Base-by-base conservation (phyloP, 352 stramenopile genomes). In the Saprolegnia diclina region DNA sequence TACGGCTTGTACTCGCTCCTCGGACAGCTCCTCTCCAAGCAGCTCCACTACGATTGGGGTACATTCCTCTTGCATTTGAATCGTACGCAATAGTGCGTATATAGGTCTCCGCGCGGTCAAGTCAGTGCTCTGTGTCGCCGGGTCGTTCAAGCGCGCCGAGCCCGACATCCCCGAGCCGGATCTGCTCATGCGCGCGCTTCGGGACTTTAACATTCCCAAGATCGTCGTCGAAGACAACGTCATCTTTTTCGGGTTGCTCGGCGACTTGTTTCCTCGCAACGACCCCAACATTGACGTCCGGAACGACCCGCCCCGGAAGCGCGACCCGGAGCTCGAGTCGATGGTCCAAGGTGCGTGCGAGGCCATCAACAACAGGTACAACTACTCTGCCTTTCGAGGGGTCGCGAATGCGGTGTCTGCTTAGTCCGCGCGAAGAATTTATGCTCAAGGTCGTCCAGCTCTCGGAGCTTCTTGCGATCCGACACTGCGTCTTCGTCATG, bases 401-500 rank as follows among this genome's bases (percentile, higher is more conserved):
- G 38, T 40, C 16, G 38, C 26, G 18, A 24, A n/a, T 32, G 18
- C n/a, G 10, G 42, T 35, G 10, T 59, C 10, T 19, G 0, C 11
- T 11, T 69, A 69, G 63, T 69, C 86, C 86, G 26, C 84, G 83
- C 6, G 81, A 85, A 4, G 85, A 92, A 59, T 94, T 92, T 56
- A 94, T 93, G 83, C 79, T 98, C 9, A 98, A 98, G 70, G 91
- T 98, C 37, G 92, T 98, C 5, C 92, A 99, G 72, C 81, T 98
- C 0, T 87, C 97, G 10, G 96, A 99, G 54, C 66, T 98, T 38
- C 73, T 98, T 3, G 92, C 87, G 46, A 97, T 99, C 71, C 90
- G 96, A 22, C 96, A 99, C 71, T 98, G 91, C 64, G 94, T 99
- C 0, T 98, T 99, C 71, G 80, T 99, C 9, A 98, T 99, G 91